These are phyloP conservation scores for Neocucurbitaria cava DNA, from an alignment of 2,329 filamentous ascomycete species.

Conservation along the genomic window DNA sequence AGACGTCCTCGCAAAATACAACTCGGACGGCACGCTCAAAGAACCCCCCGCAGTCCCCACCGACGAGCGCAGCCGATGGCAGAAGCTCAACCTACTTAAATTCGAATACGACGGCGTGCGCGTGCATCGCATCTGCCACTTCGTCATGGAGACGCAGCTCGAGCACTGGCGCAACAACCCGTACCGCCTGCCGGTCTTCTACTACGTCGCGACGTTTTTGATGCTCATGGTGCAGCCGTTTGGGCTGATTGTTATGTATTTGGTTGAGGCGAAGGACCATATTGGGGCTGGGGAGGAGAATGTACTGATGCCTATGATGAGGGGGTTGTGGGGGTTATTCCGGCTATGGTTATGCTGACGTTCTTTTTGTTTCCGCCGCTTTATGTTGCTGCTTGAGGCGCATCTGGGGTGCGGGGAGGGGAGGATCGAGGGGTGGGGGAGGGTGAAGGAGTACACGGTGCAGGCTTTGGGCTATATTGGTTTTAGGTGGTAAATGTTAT, in stretches of 20 bases:
- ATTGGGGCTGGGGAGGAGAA: background rate
- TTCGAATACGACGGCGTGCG: conserved; percentile 8
- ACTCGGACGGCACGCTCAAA: background rate
- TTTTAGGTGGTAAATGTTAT: no score
- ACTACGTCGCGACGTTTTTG: conserved; percentile 9
- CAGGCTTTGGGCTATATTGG: no score
- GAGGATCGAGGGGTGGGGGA: no score
- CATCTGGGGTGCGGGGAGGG: no score
- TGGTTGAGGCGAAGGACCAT: conserved; percentile 1
- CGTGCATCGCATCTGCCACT: conserved; percentile 1
- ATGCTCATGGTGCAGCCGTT: conserved; percentile 7
- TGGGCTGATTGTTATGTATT: conserved; percentile 8
- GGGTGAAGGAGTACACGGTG: no score
- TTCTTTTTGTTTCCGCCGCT: no score
- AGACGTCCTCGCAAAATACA: background rate
- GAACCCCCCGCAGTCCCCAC: background rate
- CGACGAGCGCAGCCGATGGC: background rate
- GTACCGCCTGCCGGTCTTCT: conserved; percentile 8
- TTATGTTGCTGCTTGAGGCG: no score
- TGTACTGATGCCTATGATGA: no score
- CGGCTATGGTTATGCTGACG: no score
- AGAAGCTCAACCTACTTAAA: background rate
- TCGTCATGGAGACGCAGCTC: conserved; percentile 1
- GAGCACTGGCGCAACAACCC: conserved; percentile 12
- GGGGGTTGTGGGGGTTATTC: no score